A percentile compares a stretch with the other conserved stretches of the same genome.
Evolutionary conservation across 495 filamentous ascomycete genomes (phyloP).

Genomic region (Aspergillus saccharolyticus): DNA sequence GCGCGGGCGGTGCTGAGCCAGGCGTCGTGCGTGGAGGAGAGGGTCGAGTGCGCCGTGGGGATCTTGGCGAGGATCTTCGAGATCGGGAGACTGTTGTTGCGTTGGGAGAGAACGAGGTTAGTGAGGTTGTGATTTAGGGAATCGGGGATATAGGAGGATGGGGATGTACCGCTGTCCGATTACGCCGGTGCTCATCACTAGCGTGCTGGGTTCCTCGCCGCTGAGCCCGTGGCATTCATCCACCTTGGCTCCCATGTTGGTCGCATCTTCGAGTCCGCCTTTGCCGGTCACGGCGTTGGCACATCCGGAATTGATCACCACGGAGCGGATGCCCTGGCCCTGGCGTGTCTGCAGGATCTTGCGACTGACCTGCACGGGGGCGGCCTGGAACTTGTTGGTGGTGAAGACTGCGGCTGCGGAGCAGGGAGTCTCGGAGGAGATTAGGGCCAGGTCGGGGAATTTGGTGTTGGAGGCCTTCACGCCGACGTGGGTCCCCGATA

Average conservation of each 20-base stretch:
- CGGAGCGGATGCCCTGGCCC: conserved; percentile 67
- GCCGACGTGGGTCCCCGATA: conserved; percentile 83
- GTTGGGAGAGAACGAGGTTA: background rate
- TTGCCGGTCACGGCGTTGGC: conserved; percentile 97
- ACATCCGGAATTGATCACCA: conserved; percentile 93
- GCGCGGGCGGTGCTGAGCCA: conserved; percentile 85
- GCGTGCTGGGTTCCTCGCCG: conserved; percentile 51
- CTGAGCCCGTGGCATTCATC: conserved; percentile 63
- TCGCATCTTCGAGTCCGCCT: conserved; percentile 83
- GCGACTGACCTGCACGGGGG: conserved; percentile 80
- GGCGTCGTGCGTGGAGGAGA: conserved; percentile 71
- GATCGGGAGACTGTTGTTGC: conserved; percentile 66
- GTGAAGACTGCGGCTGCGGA: conserved; percentile 95
- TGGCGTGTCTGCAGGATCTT: conserved; percentile 59
- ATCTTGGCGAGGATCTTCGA: conserved; percentile 81
- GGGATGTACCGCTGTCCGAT: conserved; percentile 75
- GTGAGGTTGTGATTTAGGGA: background rate
- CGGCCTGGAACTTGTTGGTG: conserved; percentile 96
- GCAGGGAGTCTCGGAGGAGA: conserved; percentile 83
- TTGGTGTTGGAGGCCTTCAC: conserved; percentile 89
- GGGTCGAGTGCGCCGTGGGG: conserved; percentile 62
- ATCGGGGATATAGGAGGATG: too few relatives aligned
- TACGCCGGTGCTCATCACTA: conserved; percentile 98
- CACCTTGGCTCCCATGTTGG: conserved; percentile 71
- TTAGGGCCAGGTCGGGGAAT: conserved; percentile 82